These are phyloP conservation scores for Solanum megistacrolobum DNA, from an alignment of 257 asterid genomes.

Conservation along the genomic window DNA sequence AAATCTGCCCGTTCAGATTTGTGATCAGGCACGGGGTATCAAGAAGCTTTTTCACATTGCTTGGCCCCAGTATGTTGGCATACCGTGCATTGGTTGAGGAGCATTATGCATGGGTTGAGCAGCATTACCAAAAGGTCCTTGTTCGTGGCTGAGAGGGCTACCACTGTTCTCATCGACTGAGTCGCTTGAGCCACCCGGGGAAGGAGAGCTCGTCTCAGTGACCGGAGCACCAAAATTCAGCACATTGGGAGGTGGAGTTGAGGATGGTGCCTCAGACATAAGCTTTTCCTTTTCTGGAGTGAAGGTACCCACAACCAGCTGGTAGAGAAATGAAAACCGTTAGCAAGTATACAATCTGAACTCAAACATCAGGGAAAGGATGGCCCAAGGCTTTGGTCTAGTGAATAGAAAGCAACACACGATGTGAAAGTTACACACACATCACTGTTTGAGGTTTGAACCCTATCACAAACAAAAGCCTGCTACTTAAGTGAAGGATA, in stretches of 20 bases:
- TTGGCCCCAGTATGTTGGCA: slow-evolving; percentile 52
- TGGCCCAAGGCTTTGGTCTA: background rate
- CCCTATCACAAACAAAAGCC: background rate
- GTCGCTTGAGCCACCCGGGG: slow-evolving; percentile 53
- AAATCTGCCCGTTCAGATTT: background rate
- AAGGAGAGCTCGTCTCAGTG: slow-evolving; percentile 28
- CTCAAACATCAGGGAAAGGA: background rate
- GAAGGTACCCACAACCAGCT: slow-evolving; percentile 82
- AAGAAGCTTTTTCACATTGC: slow-evolving; percentile 36
- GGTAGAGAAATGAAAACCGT: background rate
- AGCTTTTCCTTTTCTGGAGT: slow-evolving; percentile 53
- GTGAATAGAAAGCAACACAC: background rate
- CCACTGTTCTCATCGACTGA: slow-evolving; percentile 51
- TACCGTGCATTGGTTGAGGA: slow-evolving; percentile 32
- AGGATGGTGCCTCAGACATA: slow-evolving; percentile 23
- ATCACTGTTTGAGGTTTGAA: background rate
- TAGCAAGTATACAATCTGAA: background rate
- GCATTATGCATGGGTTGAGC: slow-evolving; percentile 30
- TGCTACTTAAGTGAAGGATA: background rate
- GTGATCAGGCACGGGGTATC: background rate
- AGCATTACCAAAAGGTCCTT: slow-evolving; percentile 23
- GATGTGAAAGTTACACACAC: background rate
- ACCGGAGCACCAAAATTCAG: slow-evolving; percentile 35
- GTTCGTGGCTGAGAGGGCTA: slow-evolving; percentile 32
- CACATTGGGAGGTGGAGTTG: slow-evolving; percentile 27